Base-by-base conservation (phyloP, 1,284 basidiomycete genomes). In the Cutaneotrichosporon sp. region DNA sequence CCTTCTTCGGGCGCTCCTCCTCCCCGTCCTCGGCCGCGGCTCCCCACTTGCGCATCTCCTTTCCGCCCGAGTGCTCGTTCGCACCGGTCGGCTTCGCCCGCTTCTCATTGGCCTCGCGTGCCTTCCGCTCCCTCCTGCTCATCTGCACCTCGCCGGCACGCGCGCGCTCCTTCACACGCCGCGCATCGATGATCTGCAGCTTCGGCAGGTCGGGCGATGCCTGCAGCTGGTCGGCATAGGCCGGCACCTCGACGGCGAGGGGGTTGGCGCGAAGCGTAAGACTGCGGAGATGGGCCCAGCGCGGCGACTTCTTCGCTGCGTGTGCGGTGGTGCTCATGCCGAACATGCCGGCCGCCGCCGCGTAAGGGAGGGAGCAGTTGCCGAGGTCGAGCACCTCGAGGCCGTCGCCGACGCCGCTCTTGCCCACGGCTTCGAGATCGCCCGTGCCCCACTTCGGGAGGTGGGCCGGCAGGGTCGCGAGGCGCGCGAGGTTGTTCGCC, bases 131-230 rank as follows among this genome's bases (percentile, higher is more conserved):
- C 27, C 52, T 45, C 64, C 68, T 74, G 22, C 55, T 62, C 64
- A 73, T 74, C 36, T 65, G 62, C 1, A 69, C 64, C 56, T 67
- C 65, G 16, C 72, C 75, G 29, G 73, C 73, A 22, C 67, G 49
- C 61, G 74, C 76, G 45, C 74, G 47, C 66, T 79, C 75, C 24
- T 71, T 68, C 9, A 79, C 69, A n/a, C 77, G 67, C 60, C 73
- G 72, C 22, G 69, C 63, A 64, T 79, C 77, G 53, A 79, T 70
- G 53, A 79, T 79, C 63, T 77, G 75, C 36, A 79, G 54, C n/a
- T 72, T 72, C 8, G 75, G 75, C 34, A 77, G 45, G 22, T 61
- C 65, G 5, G 55, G n/a, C 2, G 69, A 69, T 8, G 57, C 64
- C 59, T 73, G 73, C 29, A 78, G 60, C 7, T 66, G 62, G 20